Base-by-base conservation (phyloP, 2,329 filamentous ascomycete genomes). In the Taxawa tesnikishii region DNA sequence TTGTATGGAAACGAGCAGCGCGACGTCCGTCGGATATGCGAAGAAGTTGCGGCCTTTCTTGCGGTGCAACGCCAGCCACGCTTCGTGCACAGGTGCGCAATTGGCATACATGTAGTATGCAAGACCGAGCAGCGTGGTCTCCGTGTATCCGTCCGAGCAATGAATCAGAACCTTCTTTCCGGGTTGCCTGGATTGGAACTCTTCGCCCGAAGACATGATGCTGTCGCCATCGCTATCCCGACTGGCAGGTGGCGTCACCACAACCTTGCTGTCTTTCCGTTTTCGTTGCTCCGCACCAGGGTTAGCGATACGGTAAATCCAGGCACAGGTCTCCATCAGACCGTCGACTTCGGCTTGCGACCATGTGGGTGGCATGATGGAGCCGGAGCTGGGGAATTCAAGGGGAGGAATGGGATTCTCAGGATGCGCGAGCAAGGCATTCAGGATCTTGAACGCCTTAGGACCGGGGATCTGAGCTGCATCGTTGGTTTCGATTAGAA, bases 101-200 rank as follows among this genome's bases (percentile, higher is more conserved):
- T 90, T 83, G 33, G 82, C 83, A 56, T 85, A 98, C 68, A 92
- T 93, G 52, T 79, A 84, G 56, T 98, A 98, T 7, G 88, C 83
- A 24, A 98, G 73, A 2, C 74, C 84, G 12, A 98, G 67, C 55
- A 98, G 69, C 2, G 85, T 85, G 1, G 82, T 88, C 56, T 98
- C 90, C 0, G 90, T 98, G 49, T 98, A 98, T 12, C 90, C 90
- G 54, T 98, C 90, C 2, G 79, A 78, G 54, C 90, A 96, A 56
- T 96, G 88, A 25, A 98, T 82, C 18, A 96, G 70, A 19, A 96
- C 74, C 49, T 76, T 85, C 40, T 75, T 65, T 34, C 74, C 64
- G 19, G 58, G 56, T 16, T 15, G 33, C 21, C 32, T 46, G 32
- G 38, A 35, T 28, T 14, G 26, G 19, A 29, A 14, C n/a, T 48